Conservation (phyloP, 306 rosid species). For the Cucurbita ficifolia region DNA sequence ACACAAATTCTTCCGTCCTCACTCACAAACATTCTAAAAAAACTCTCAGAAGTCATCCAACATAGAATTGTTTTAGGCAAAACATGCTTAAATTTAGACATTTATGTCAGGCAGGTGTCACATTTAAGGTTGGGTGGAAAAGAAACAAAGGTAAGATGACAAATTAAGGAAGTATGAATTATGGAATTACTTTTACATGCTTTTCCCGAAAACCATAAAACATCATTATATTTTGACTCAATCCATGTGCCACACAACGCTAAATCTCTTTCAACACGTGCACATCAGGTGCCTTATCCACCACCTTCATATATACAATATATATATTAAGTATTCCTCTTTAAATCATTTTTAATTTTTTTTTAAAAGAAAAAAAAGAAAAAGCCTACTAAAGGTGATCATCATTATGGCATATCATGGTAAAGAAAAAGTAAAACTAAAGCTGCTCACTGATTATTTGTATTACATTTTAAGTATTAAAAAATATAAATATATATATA, state of each 20-base stretch:
- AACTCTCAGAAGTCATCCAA: no score
- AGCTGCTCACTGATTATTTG: slow-evolving; percentile 5
- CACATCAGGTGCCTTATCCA: slow-evolving; percentile 11
- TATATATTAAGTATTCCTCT: neutral
- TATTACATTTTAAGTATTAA: neutral
- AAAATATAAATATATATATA: neutral
- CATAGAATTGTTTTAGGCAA: no score
- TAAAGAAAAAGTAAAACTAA: slow-evolving; percentile 8
- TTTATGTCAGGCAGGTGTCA: no score
- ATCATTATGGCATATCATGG: slow-evolving; percentile 9
- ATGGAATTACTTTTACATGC: neutral
- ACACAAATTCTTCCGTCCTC: no score
- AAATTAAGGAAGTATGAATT: slow-evolving; percentile 1
- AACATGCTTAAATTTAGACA: no score
- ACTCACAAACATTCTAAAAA: no score
- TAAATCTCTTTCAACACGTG: slow-evolving; percentile 2
- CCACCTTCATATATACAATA: neutral
- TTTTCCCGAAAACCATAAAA: neutral
- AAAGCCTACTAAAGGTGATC: slow-evolving; percentile 4
- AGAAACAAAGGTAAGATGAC: neutral
- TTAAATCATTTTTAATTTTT: neutral
- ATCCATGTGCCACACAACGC: neutral
- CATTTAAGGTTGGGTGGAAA: neutral
- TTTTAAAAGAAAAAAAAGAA: no score
- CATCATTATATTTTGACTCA: slow-evolving; percentile 7